Conservation (phyloP, 2,329 filamentous ascomycete genomes). For the Sphaerulina musiva region DNA sequence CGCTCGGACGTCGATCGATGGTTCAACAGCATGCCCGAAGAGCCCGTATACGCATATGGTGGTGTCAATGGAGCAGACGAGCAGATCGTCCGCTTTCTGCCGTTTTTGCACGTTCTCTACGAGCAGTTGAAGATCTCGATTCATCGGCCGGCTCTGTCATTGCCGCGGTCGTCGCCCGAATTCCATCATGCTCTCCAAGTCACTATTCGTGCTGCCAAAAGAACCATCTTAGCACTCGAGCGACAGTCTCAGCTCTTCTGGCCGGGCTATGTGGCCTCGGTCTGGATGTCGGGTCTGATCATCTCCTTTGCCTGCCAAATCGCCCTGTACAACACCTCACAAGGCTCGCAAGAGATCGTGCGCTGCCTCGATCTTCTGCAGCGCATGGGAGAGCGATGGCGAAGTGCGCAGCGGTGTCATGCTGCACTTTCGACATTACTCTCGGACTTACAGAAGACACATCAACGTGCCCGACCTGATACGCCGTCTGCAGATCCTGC, state of each 20-base stretch:
- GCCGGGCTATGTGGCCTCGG: conserved; percentile 34
- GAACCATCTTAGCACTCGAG: conserved; percentile 27
- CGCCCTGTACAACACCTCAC: conserved; percentile 25
- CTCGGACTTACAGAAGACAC: conserved; percentile 16
- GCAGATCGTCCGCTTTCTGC: conserved; percentile 20
- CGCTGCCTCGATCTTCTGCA: conserved; percentile 20
- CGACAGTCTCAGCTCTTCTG: conserved; percentile 26
- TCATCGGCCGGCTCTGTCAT: conserved; percentile 34
- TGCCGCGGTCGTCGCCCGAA: conserved; percentile 26
- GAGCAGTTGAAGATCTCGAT: conserved; percentile 33
- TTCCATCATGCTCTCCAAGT: conserved; percentile 33
- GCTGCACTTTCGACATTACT: conserved; percentile 19
- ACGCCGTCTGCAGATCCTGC: conserved; percentile 11
- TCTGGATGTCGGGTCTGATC: conserved; percentile 37
- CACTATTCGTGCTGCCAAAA: conserved; percentile 28
- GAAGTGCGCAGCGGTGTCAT: conserved; percentile 19
- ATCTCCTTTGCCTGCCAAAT: conserved; percentile 34
- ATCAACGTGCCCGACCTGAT: conserved; percentile 1
- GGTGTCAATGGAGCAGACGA: conserved; percentile 14
- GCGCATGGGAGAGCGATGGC: conserved; percentile 19
- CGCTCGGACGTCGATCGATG: conserved; percentile 24
- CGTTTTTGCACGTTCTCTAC: conserved; percentile 32
- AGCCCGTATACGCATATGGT: conserved; percentile 16
- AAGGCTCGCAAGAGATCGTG: conserved; percentile 22
- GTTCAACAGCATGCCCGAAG: conserved; percentile 24